These are phyloP conservation scores for Claviceps capensis DNA, from an alignment of 2,329 filamentous ascomycete genomes.

Conservation along the genomic window DNA sequence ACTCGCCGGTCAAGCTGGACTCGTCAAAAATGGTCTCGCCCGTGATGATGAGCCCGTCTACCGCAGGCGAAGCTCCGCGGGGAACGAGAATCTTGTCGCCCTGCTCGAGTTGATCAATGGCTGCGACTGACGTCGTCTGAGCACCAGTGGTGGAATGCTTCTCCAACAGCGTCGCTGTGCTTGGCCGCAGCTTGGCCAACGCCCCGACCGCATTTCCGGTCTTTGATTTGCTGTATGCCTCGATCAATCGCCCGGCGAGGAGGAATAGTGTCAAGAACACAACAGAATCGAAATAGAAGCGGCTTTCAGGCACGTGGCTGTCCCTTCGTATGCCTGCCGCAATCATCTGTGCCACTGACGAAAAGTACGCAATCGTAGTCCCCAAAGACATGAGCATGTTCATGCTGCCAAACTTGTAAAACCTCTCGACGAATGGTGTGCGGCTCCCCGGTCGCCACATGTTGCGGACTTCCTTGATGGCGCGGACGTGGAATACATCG, in stretches of 20 bases:
- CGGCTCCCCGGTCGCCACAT: constrained; percentile 68
- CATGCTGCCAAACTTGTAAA: constrained; percentile 94
- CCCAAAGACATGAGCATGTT: constrained; percentile 85
- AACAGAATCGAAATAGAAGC: constrained; percentile 81
- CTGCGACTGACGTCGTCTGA: constrained; percentile 27
- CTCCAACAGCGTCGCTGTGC: constrained; percentile 57
- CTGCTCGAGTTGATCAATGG: constrained; percentile 59
- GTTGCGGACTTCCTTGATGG: constrained; percentile 62
- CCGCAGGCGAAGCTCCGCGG: constrained; percentile 71
- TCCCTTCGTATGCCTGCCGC: constrained; percentile 37
- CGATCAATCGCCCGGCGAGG: constrained; percentile 58
- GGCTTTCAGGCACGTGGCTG: constrained; percentile 25
- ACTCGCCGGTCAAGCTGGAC: constrained; percentile 76
- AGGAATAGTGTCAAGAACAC: constrained; percentile 86
- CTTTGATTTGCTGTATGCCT: constrained; percentile 84
- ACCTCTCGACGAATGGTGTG: constrained; percentile 58
- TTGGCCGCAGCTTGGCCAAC: constrained; percentile 64
- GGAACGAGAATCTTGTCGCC: constrained; percentile 63
- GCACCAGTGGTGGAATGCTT: constrained; percentile 18
- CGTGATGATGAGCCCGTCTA: constrained; percentile 56
- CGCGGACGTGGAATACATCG: constrained; percentile 69
- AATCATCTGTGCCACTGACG: constrained; percentile 67
- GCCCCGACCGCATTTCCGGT: constrained; percentile 76
- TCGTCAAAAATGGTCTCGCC: constrained; percentile 68
- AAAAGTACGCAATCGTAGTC: constrained; percentile 75